Conservation (phyloP, 305 asterid species). For the Rubia occidens region DNA sequence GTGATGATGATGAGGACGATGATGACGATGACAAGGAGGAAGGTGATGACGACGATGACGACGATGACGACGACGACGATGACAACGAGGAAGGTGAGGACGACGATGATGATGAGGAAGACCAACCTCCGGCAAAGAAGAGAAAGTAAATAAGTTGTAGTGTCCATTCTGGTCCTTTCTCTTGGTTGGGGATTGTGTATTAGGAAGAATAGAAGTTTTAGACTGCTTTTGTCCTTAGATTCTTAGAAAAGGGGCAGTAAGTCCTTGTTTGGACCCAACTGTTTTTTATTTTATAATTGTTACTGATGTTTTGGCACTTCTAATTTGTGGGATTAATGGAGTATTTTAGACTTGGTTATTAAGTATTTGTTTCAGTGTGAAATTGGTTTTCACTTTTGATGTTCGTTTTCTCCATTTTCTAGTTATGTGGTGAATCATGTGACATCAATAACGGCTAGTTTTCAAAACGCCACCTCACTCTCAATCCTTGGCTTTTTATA, state of each 20-base stretch:
- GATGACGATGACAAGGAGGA: conserved; percentile 19
- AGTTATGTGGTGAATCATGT: background rate
- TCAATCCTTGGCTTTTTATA: too few species aligned
- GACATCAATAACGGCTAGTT: background rate
- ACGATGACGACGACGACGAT: conserved; percentile 24
- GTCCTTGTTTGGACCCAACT: conserved; percentile 26
- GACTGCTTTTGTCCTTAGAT: conserved; percentile 31
- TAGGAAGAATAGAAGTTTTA: conserved; percentile 29
- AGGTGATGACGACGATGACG: conserved; percentile 23
- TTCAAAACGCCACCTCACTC: background rate
- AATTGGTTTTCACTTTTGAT: conserved; percentile 4
- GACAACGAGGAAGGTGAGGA: conserved; percentile 56
- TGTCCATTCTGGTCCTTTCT: conserved; percentile 28
- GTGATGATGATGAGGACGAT: conserved; percentile 25
- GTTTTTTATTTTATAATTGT: conserved; percentile 28
- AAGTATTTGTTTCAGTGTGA: conserved; percentile 3
- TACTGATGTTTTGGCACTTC: conserved; percentile 27
- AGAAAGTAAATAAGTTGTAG: conserved; percentile 45
- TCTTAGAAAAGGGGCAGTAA: conserved; percentile 29
- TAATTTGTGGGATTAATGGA: conserved; percentile 23
- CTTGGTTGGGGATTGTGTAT: conserved; percentile 37
- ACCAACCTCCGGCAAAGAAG: conserved; percentile 86
- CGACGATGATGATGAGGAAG: conserved; percentile 66
- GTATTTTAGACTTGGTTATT: conserved; percentile 14
- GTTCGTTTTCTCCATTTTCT: background rate